Evolutionary conservation across 352 stramenopile genomes (phyloP), one percentile per base, ranked within the genome.

Genomic region (Pythium apleroticum): DNA sequence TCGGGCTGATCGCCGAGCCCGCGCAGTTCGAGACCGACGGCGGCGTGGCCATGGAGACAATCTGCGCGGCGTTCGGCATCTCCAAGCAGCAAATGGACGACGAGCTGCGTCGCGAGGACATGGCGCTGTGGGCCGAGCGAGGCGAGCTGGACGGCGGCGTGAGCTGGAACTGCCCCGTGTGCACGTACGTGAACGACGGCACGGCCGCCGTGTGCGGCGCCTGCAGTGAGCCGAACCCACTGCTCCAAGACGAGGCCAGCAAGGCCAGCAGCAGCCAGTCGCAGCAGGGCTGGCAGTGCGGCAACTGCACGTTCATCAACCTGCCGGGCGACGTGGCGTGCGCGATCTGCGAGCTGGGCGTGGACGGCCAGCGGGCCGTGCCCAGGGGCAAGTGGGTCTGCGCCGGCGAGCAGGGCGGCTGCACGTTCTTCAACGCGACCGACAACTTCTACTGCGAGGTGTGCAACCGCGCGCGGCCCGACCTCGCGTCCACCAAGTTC

Each of bases 381-480:
- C 84, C 88, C 9, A 82, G 83, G 15, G 86, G 82, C 68, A 93
- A 94, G 62, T 96, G 88, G 88, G 77, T 95, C 20, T 96, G 88
- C 52, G 86, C 85, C 1, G 78, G 81, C 4, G 86, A 94, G 41
- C 81, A 95, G 52, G 88, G 88, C 53, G 88, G 88, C 54, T 96
- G 86, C 70, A 96, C 88, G 39, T 95, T 93, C 58, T 95, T 95
- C 76, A 96, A 95, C 67, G 59, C 82, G 15, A 86, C 83, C 62
- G 63, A 71, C 14, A 88, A 80, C 53, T 96, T 95, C 52, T 96
- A 96, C 68, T 96, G 88, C 72, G 86, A 96, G n/a, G 86, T 96
- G 39, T 96, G 88, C 77, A 92, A 95, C 66, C 86, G 86, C 35
- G 86, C 88, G 5, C 86, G 88, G 0, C 84, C 88, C 0, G 86